Evolutionary conservation across 2,329 filamentous ascomycete species (phyloP).

Genomic region (Fusarium compactum): DNA sequence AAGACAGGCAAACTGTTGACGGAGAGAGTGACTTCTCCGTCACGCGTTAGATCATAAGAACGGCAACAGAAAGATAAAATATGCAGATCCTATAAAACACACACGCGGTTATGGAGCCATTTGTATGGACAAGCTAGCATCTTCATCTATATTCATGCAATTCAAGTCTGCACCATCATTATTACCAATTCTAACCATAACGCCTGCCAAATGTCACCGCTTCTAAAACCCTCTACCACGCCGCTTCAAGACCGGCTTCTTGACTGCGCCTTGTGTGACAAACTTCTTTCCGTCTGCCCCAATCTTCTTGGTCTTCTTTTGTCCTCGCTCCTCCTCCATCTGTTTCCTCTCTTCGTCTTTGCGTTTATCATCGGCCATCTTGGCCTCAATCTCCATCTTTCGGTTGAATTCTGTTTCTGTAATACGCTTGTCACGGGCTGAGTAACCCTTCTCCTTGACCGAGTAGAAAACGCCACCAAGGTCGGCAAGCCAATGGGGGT

Average conservation of each 20-base stretch:
- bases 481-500: constrained; percentile 97
- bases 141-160: neutral
- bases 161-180: constrained; percentile 1
- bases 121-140: neutral
- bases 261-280: constrained; percentile 71
- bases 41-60: constrained; percentile 50
- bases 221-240: constrained; percentile 65
- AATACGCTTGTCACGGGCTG: constrained; percentile 83
- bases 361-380: constrained; percentile 89
- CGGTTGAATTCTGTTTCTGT: constrained; percentile 93
- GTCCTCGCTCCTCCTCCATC: constrained; percentile 61
- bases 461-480: constrained; percentile 97
- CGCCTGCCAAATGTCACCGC: neutral
- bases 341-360: constrained; percentile 69
- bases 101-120: neutral
- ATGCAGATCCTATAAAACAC: neutral
- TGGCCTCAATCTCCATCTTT: constrained; percentile 90
- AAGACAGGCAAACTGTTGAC: constrained; percentile 72
- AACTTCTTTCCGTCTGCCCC: constrained; percentile 64
- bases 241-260: constrained; percentile 69
- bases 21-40: constrained; percentile 77
- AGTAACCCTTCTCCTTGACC: constrained; percentile 97
- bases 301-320: constrained; percentile 56
- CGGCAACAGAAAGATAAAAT: neutral
- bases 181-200: neutral